Evolutionary conservation across 805 yeast genomes (phyloP).

Genomic region (Metschnikowia kofuensis): DNA sequence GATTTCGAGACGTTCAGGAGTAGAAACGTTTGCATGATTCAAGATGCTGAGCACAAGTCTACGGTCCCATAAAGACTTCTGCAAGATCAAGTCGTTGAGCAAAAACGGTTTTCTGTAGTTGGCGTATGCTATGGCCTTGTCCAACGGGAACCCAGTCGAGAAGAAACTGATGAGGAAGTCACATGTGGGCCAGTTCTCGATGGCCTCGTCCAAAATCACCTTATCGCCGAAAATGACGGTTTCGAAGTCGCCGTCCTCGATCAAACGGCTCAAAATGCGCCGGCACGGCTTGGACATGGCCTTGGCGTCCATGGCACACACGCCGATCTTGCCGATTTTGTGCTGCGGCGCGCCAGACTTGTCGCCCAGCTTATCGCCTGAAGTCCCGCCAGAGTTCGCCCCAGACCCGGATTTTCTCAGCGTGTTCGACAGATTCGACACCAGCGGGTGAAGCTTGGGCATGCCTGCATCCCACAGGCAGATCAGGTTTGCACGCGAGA

Average conservation of each 20-base stretch:
- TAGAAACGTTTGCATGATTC: conserved; percentile 80
- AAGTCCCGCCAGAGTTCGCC: conserved; percentile 29
- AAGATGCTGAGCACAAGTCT: conserved; percentile 77
- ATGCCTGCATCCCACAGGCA: conserved; percentile 20
- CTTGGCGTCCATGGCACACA: conserved; percentile 98
- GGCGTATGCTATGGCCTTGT: conserved; percentile 89
- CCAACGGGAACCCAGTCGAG: conserved; percentile 93
- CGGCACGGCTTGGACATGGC: conserved; percentile 95
- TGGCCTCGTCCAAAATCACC: conserved; percentile 87
- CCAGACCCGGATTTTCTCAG: conserved; percentile 26
- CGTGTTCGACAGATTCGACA: conserved; percentile 34
- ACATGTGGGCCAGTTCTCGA: conserved; percentile 99
- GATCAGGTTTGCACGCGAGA: conserved; percentile 23
- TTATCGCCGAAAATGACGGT: conserved; percentile 97
- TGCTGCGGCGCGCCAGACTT: neutral
- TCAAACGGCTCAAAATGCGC: conserved; percentile 79
- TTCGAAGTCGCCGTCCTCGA: conserved; percentile 93
- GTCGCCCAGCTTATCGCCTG: neutral
- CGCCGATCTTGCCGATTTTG: conserved; percentile 90
- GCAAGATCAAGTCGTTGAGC: conserved; percentile 86
- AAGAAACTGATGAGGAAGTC: conserved; percentile 92
- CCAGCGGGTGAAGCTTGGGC: conserved; percentile 31
- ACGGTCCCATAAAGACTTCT: conserved; percentile 96
- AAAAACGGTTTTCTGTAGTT: conserved; percentile 85
- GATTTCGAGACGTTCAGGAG: conserved; percentile 85